Evolutionary conservation across 164 flowering plant genomes (phyloP), one percentile per base, ranked within the genome.

Genomic region (Amborella trichopoda): DNA sequence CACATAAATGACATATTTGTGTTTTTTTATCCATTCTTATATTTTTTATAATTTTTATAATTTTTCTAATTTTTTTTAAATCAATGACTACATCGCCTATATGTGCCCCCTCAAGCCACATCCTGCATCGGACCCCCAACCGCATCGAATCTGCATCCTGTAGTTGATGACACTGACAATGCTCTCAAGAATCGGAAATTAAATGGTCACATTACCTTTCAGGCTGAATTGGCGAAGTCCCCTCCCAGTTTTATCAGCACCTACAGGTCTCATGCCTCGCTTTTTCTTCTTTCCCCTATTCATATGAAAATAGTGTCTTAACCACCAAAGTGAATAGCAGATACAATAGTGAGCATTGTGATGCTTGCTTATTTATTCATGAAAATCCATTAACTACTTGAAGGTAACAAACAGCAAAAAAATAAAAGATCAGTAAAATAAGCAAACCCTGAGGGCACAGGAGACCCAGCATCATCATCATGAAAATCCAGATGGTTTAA

Each of bases 181-280:
- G n/a, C n/a, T n/a, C n/a, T n/a, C n/a, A n/a, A n/a, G n/a, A n/a
- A n/a, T n/a, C n/a, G n/a, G n/a, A n/a, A n/a, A n/a, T n/a, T n/a
- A n/a, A n/a, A n/a, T n/a, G n/a, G n/a, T n/a, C n/a, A n/a, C 37
- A 21, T 23, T 43, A 89, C 97, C 95, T 85, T 75, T 86, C 94
- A 83, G 80, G 73, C 98, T 90, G 60, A 90, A 86, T 60, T 86
- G 96, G 6, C 98, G 84, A 21, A 90, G 84, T 49, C 98, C 98
- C 63, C 91, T 69, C 33, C 95, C 91, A 62, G 70, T 77, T 69
- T 90, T 90, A 64, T 90, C 98, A 33, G 68, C 77, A 44, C 80
- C 91, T 37, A 61, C 69, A 16, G 84, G 84, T 26, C 94, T 72
- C 49, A 79, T 91, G 41, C 74, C 91, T 65, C 91, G 68, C 71